Conservation (phyloP, 257 asterid genomes). For the Salvia hispanica region DNA sequence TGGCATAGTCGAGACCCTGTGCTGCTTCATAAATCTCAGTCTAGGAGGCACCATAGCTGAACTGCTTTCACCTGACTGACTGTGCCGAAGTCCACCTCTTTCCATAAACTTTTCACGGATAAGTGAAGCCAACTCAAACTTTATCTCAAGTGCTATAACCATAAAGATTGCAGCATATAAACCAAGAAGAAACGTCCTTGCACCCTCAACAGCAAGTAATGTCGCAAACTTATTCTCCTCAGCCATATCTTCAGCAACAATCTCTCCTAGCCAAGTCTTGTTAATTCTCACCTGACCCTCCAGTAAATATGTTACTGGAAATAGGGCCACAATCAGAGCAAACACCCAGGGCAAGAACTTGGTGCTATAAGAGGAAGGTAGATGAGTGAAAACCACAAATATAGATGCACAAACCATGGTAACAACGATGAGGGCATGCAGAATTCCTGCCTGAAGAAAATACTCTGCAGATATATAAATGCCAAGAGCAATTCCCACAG, state of each 20-base stretch:
- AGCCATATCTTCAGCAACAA: conserved; percentile 48
- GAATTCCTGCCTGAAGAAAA: conserved; percentile 83
- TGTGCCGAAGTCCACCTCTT: conserved; percentile 70
- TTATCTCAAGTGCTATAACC: conserved; percentile 96
- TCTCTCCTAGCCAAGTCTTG: conserved; percentile 56
- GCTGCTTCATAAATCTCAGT: conserved; percentile 93
- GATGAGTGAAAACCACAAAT: conserved; percentile 90
- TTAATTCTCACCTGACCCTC: conserved; percentile 92
- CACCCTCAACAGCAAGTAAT: conserved; percentile 89
- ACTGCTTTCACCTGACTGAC: conserved; percentile 71
- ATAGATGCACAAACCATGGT: conserved; percentile 90
- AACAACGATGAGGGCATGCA: conserved; percentile 80
- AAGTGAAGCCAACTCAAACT: conserved; percentile 91
- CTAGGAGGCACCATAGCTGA: conserved; percentile 75
- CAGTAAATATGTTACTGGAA: conserved; percentile 90
- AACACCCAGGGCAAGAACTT: conserved; percentile 93
- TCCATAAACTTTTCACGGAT: conserved; percentile 69
- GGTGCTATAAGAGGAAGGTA: conserved; percentile 97
- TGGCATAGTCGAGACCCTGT: conserved; percentile 73
- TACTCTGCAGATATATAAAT: conserved; percentile 88
- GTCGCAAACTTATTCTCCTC: conserved; percentile 79
- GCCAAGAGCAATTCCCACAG: conserved; percentile 88
- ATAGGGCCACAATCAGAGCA: conserved; percentile 95
- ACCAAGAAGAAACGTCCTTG: conserved; percentile 94
- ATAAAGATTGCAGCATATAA: conserved; percentile 89